These are phyloP conservation scores for Leavenworthia alabamica DNA, from an alignment of 345 rosid species.

Conservation along the genomic window DNA sequence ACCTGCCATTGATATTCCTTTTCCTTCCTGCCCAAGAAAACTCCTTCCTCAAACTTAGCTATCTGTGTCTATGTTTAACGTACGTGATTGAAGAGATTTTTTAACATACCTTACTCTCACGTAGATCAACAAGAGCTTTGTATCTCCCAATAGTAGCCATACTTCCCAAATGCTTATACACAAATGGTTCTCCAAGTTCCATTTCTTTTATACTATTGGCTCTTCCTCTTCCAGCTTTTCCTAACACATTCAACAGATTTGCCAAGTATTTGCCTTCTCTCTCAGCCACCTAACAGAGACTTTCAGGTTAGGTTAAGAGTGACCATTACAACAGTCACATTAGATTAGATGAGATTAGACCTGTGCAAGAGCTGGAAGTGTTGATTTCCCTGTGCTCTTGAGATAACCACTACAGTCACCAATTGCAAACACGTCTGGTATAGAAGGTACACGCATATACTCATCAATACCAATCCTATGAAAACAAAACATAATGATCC, in stretches of 20 bases:
- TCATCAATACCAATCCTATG: constrained; percentile 84
- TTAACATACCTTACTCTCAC: constrained; percentile 69
- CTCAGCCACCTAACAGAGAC: constrained; percentile 70
- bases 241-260: constrained; percentile 49
- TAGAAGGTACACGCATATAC: constrained; percentile 82
- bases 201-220: constrained; percentile 46
- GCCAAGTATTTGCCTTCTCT: constrained; percentile 94
- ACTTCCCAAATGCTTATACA: constrained; percentile 89
- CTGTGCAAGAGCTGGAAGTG: constrained; percentile 98
- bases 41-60: background rate
- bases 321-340: background rate
- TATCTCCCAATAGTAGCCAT: constrained; percentile 93
- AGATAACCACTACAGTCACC: constrained; percentile 98
- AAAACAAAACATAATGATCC: constrained; percentile 3
- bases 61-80: background rate
- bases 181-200: constrained; percentile 64
- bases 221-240: constrained; percentile 69
- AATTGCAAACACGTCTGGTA: constrained; percentile 72
- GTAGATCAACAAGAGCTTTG: constrained; percentile 93
- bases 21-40: constrained; percentile 51
- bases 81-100: background rate
- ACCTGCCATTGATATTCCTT: constrained; percentile 78
- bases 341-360: too few relatives aligned
- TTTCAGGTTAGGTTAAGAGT: background rate
- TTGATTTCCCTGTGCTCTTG: constrained; percentile 76